Base-by-base conservation (phyloP, 2,329 filamentous ascomycete species). In the Chrysosporium keratinophilum region DNA sequence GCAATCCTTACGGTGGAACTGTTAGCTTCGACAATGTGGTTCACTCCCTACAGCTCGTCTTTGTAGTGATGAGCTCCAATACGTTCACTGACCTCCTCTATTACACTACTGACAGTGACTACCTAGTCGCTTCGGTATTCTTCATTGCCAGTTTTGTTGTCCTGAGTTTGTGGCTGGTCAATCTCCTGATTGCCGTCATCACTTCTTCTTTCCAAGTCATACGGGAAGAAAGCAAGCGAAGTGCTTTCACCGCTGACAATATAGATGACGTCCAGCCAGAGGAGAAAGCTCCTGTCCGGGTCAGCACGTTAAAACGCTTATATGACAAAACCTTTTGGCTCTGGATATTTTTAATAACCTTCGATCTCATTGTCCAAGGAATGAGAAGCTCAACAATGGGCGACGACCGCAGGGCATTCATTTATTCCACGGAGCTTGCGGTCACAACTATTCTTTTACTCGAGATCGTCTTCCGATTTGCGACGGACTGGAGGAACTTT, bases 151-250 rank as follows among this genome's bases (percentile, higher is more conserved):
- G 77, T 0, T 91, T 95, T 65, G 83, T 98, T 63, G 88, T 98
- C 59, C 81, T 98, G 77, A 93, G 88, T 74, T 77, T 98, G 48
- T 98, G 93, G 93, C 80, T 98, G 63, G 89, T 94, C 59, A 97
- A 96, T 68, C 80, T 98, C 71, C 70, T 85, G 45, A 95, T 98
- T 64, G 93, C 93, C 2, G 93, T 98, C 63, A 98, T 98, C 66
- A 98, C 93, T 0, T 95, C 93, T 4, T 96, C 91, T 1, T 98
- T 98, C 65, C 93, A 98, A 67, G 87, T 98, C 60, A 98, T 98
- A 62, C 82, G 93, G 59, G 94, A 98, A 73, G 93, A 98, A 67
- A 95, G 88, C 71, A 90, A 86, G 69, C 83, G 85, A 33, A 96
- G 90, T 72, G 93, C 94, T 2, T 98, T 98, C 68, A 90, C 89